These are phyloP conservation scores for Sarocladiaceae sp. DNA, from an alignment of 2,329 filamentous ascomycete species.

Conservation along the genomic window DNA sequence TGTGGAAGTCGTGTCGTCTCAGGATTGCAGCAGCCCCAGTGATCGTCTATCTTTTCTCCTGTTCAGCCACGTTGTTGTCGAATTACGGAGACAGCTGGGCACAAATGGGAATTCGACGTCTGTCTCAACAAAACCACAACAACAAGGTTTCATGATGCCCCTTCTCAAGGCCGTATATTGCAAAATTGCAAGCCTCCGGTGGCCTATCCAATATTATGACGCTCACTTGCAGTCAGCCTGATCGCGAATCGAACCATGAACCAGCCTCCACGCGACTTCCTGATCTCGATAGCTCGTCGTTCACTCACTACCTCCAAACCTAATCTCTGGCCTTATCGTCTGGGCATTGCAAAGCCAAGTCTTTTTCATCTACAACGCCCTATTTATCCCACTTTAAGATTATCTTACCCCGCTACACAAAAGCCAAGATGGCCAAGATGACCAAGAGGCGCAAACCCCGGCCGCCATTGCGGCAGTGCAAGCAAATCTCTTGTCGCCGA, in stretches of 20 bases:
- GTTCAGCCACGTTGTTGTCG: too few species aligned
- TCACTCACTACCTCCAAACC: background rate
- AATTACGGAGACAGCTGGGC: too few species aligned
- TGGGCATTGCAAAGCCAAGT: background rate
- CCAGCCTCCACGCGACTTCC: background rate
- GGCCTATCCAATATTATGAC: background rate
- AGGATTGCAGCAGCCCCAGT: too few species aligned
- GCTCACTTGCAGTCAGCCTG: background rate
- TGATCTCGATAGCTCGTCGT: background rate
- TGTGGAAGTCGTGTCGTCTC: background rate
- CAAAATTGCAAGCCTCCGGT: too few species aligned
- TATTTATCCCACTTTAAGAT: too few species aligned
- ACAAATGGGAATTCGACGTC: too few species aligned
- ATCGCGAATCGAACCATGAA: background rate
- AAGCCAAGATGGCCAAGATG: background rate
- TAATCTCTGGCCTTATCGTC: background rate
- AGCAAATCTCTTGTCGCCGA: too few species aligned
- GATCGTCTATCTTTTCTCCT: too few species aligned
- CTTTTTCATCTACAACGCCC: too few species aligned
- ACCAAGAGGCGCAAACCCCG: background rate
- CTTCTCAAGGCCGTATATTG: too few species aligned
- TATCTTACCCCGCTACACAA: too few species aligned
- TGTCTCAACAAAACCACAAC: background rate
- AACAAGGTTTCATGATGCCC: too few species aligned
- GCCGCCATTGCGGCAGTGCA: conserved; percentile 2